Conservation (phyloP, 441 rosid genomes). For the Rhodomyrtus psidioides region DNA sequence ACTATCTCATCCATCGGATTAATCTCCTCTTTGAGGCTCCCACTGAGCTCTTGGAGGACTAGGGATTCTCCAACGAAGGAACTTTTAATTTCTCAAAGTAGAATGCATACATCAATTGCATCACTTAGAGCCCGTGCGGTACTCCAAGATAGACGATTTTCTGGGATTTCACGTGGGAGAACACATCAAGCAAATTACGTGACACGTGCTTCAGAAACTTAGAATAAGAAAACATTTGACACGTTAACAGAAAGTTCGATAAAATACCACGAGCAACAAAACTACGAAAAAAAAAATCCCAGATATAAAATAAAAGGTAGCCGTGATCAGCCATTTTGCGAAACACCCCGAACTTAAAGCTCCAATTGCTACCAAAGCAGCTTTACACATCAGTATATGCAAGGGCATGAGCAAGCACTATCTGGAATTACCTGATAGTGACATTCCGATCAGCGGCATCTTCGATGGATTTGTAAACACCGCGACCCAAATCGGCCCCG, state of each 20-base stretch:
- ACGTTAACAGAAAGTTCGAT: background rate
- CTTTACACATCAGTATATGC: background rate
- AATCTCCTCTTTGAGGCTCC: background rate
- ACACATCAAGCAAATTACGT: background rate
- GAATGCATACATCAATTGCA: background rate
- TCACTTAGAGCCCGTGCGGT: background rate
- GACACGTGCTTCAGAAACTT: background rate
- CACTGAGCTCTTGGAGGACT: background rate
- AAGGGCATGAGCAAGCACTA: background rate
- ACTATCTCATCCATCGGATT: background rate
- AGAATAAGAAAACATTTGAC: background rate
- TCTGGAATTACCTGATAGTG: constrained; percentile 37
- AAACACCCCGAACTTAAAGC: background rate
- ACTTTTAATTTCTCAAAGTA: background rate
- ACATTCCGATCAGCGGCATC: constrained; percentile 64
- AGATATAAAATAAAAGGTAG: background rate
- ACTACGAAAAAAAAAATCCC: background rate
- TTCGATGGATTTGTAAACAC: constrained; percentile 54
- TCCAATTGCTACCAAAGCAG: background rate
- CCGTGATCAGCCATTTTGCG: background rate
- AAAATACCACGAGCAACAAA: background rate
- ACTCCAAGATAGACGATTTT: background rate
- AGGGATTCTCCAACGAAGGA: rapidly evolving
- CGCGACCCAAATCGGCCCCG: constrained; percentile 49
- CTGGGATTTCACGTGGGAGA: background rate